phyloP scores from a whole-genome alignment of 2,329 filamentous ascomycete genomes.

The Fusarium sp. region DNA sequence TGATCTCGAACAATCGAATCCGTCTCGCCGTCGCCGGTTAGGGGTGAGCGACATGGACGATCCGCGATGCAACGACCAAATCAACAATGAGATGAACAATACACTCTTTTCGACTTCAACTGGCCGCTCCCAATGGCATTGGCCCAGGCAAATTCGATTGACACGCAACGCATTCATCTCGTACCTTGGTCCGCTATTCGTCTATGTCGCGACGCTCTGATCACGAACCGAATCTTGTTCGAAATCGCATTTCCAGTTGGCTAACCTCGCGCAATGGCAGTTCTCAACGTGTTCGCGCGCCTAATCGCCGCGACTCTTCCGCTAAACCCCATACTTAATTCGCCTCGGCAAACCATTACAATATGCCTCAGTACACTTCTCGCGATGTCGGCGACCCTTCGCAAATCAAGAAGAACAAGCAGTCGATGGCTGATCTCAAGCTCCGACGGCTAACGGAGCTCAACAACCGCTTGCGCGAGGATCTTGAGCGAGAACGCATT shows the following conservation, averaged over 20 bases:
- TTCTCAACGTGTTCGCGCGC: conserved; percentile 30
- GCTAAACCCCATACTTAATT: conserved; percentile 13
- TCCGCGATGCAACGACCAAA: conserved; percentile 13
- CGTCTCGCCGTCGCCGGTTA: conserved; percentile 7
- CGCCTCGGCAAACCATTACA: conserved; percentile 47
- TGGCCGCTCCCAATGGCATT: conserved; percentile 23
- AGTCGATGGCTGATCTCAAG: conserved; percentile 99
- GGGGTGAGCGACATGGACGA: conserved; percentile 11
- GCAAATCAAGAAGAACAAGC: conserved; percentile 90
- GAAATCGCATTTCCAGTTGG: neutral
- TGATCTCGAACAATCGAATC: conserved; percentile 12
- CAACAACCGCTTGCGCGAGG: conserved; percentile 94
- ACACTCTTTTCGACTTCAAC: conserved; percentile 10
- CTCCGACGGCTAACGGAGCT: conserved; percentile 94
- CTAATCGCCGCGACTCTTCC: conserved; percentile 28
- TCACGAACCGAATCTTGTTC: conserved; percentile 7
- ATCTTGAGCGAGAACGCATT: conserved; percentile 93
- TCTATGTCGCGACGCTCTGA: conserved; percentile 16
- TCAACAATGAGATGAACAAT: conserved; percentile 29
- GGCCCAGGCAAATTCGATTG: conserved; percentile 25
- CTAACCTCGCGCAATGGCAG: conserved; percentile 38
- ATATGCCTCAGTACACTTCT: conserved; percentile 74
- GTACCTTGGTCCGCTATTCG: neutral
- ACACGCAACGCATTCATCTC: conserved; percentile 11
- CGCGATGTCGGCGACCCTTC: conserved; percentile 74